phyloP scores from a whole-genome alignment of 1,284 basidiomycete species.

The Ceratobasidium sp. region DNA sequence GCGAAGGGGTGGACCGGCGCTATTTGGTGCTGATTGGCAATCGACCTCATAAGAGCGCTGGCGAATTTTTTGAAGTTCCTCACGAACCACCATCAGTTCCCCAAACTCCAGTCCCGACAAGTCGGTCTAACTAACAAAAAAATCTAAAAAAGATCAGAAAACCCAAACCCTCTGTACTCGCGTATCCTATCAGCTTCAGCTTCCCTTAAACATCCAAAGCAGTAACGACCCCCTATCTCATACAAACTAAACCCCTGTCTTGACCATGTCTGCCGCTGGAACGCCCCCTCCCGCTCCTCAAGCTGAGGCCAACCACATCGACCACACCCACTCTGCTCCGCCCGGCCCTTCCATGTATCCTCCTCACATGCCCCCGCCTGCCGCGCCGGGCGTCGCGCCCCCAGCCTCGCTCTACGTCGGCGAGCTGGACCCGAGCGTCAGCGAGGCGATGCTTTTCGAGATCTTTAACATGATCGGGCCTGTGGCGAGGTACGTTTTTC shows the following conservation, averaged over 20 bases:
- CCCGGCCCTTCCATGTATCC: constrained; percentile 49
- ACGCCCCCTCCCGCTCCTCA: constrained; percentile 40
- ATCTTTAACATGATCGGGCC: constrained; percentile 99
- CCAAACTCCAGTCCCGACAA: constrained; percentile 44
- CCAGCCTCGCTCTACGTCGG: constrained; percentile 98
- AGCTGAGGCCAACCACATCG: constrained; percentile 37
- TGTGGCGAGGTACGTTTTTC: constrained; percentile 78
- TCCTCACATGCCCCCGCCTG: constrained; percentile 60
- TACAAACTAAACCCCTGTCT: constrained; percentile 64
- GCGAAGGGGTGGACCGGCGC: neutral
- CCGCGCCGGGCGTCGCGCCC: constrained; percentile 63
- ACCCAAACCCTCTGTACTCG: constrained; percentile 53
- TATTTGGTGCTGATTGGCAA: constrained; percentile 33
- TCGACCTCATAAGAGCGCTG: constrained; percentile 24
- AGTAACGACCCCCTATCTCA: constrained; percentile 43
- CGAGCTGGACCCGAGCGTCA: constrained; percentile 96
- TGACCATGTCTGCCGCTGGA: constrained; percentile 47
- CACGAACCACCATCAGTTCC: constrained; percentile 40
- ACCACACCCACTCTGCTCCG: constrained; percentile 52
- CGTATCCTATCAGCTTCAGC: constrained; percentile 37
- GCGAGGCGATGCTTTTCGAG: constrained; percentile 99
- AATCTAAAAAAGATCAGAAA: constrained; percentile 59
- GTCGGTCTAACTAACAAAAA: constrained; percentile 46
- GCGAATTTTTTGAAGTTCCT: constrained; percentile 26
- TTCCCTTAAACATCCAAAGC: constrained; percentile 40